phyloP scores from a whole-genome alignment of 352 stramenopile species.

The Globisporangium parvum region DNA sequence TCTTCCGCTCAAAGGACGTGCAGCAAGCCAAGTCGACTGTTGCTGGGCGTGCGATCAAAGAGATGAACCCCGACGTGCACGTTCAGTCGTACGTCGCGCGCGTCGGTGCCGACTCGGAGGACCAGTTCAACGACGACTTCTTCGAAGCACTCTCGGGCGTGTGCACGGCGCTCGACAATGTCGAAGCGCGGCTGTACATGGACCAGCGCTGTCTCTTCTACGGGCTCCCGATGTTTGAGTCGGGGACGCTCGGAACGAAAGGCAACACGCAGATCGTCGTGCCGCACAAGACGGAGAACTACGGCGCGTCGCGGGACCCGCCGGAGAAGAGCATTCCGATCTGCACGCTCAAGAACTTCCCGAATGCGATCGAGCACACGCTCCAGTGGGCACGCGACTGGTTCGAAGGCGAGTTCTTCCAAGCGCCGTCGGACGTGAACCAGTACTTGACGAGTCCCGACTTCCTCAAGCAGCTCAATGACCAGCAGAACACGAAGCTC shows the following conservation, averaged over 20 bases:
- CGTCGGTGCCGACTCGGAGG: conserved; percentile 93
- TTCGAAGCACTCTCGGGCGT: conserved; percentile 93
- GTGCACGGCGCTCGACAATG: conserved; percentile 98
- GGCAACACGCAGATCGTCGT: conserved; percentile 94
- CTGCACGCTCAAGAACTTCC: conserved; percentile 99
- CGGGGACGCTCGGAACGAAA: conserved; percentile 98
- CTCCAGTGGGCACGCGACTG: conserved; percentile 98
- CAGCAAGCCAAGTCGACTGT: conserved; percentile 95
- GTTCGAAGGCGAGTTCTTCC: conserved; percentile 99
- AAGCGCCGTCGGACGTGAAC: conserved; percentile 96
- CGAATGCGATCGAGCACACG: conserved; percentile 99
- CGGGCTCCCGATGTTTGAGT: conserved; percentile 97
- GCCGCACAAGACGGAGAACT: conserved; percentile 93
- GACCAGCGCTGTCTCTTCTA: conserved; percentile 97
- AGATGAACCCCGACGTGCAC: conserved; percentile 96
- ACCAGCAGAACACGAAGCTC: conserved; percentile 96
- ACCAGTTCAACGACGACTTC: conserved; percentile 98
- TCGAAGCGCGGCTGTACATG: conserved; percentile 98
- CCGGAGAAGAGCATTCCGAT: conserved; percentile 99
- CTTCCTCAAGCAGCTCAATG: conserved; percentile 91
- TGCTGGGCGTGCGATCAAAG: conserved; percentile 87
- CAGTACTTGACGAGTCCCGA: conserved; percentile 79
- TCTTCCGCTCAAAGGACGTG: conserved; percentile 98
- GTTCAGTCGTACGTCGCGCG: conserved; percentile 83
- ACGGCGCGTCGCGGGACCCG: conserved; percentile 96